These are phyloP conservation scores for Isoetes taiwanensis DNA, from an alignment of 75 land plant genomes.

Conservation along the genomic window DNA sequence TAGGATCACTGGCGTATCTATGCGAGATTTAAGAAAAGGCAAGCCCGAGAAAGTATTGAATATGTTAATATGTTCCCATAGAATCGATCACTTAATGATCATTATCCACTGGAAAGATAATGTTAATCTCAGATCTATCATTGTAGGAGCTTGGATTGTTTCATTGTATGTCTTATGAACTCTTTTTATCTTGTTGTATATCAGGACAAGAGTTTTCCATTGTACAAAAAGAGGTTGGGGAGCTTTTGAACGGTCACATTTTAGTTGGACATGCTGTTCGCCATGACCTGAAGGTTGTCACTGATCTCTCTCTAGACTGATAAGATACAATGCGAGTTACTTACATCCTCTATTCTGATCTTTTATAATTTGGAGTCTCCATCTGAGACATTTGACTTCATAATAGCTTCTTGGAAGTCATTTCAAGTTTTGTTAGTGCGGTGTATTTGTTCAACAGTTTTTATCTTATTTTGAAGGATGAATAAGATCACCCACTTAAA, in stretches of 20 bases:
- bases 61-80: not conserved
- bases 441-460: not conserved
- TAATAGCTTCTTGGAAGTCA: not conserved
- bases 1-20: conserved; percentile 70
- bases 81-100: not conserved
- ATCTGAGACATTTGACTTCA: not conserved
- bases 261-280: conserved; percentile 89
- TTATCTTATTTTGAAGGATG: not conserved
- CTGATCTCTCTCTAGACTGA: not conserved
- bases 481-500: not conserved
- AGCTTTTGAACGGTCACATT: conserved; percentile 57
- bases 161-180: not conserved
- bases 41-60: not conserved
- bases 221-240: conserved; percentile 82
- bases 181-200: not conserved
- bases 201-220: conserved; percentile 57
- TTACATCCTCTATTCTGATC: too few species aligned
- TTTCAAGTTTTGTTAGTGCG: not conserved
- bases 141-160: not conserved
- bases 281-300: conserved; percentile 75
- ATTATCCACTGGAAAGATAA: not conserved
- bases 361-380: not conserved
- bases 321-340: too few species aligned
- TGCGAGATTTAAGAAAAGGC: conserved; percentile 68
- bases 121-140: not conserved